Conservation (phyloP, 2,329 filamentous ascomycete species). For the Bisporella sp. region DNA sequence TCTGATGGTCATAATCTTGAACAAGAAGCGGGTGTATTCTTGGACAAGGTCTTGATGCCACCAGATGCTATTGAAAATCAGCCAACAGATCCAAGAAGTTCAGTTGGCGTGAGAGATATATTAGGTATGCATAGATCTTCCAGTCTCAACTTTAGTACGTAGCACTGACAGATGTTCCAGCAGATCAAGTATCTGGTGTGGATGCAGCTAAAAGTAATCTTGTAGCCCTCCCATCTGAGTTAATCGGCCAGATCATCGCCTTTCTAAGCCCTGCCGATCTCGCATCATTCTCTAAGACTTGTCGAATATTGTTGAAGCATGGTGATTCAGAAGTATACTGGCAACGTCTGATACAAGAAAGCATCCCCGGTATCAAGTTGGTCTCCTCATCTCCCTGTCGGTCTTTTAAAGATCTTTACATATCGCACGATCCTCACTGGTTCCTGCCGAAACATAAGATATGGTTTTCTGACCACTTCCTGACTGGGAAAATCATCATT, state of each 20-base stretch:
- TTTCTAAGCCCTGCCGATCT: constrained; percentile 62
- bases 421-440: constrained; percentile 73
- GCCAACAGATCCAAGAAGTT: no score
- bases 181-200: no score
- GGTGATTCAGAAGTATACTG: constrained; percentile 64
- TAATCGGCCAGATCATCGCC: constrained; percentile 65
- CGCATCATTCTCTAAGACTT: constrained; percentile 50
- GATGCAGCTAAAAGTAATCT: constrained; percentile 25
- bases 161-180: no score
- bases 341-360: constrained; percentile 60
- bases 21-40: no score
- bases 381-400: constrained; percentile 48
- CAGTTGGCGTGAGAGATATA: no score
- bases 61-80: no score
- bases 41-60: no score
- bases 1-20: no score
- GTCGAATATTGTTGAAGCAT: constrained; percentile 50
- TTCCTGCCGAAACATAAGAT: constrained; percentile 74
- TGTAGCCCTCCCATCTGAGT: constrained; percentile 61
- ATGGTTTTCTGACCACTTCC: constrained; percentile 74
- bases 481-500: constrained; percentile 69
- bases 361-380: constrained; percentile 52
- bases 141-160: background rate
- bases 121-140: background rate
- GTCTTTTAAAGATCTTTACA: constrained; percentile 66